phyloP scores from a whole-genome alignment of 768 basidiomycete genomes.

The Mycena polygramma region DNA sequence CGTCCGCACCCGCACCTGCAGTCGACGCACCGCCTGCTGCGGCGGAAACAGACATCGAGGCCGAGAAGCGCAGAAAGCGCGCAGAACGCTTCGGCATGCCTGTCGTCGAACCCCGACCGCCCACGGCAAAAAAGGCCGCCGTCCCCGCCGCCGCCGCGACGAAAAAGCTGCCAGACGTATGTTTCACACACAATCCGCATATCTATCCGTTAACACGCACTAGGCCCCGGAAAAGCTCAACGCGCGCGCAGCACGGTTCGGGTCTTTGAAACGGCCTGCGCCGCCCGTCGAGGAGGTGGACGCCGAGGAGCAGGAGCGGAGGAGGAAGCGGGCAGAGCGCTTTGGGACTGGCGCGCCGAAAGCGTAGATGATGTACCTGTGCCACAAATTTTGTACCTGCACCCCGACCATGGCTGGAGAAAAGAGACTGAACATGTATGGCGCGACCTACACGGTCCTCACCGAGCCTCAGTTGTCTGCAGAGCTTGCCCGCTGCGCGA shows the following conservation, averaged over 20 bases:
- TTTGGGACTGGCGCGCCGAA: conserved; percentile 56
- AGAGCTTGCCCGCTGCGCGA: conserved; percentile 56
- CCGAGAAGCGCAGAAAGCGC: conserved; percentile 69
- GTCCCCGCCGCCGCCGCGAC: conserved; percentile 18
- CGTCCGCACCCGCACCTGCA: conserved; percentile 33
- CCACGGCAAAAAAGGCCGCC: conserved; percentile 41
- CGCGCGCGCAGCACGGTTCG: conserved; percentile 71
- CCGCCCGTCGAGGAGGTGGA: conserved; percentile 58
- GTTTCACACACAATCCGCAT: conserved; percentile 22
- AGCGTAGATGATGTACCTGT: conserved; percentile 7
- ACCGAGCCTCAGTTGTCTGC: conserved; percentile 56
- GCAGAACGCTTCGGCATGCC: conserved; percentile 82
- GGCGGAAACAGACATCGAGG: conserved; percentile 58
- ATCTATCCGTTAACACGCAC: conserved; percentile 5
- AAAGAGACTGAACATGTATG: conserved; percentile 21
- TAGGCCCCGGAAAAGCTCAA: conserved; percentile 66
- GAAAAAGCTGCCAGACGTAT: conserved; percentile 40
- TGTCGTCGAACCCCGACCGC: conserved; percentile 56
- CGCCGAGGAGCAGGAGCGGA: conserved; percentile 68
- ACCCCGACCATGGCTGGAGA: conserved; percentile 11
- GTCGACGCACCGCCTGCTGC: conserved; percentile 17
- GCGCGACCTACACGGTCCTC: conserved; percentile 54
- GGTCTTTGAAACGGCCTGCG: conserved; percentile 53
- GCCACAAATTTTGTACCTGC: not conserved
- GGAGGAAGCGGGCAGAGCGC: conserved; percentile 74